phyloP scores from a whole-genome alignment of 2,329 filamentous ascomycete genomes.

The Diaporthe ampelina region DNA sequence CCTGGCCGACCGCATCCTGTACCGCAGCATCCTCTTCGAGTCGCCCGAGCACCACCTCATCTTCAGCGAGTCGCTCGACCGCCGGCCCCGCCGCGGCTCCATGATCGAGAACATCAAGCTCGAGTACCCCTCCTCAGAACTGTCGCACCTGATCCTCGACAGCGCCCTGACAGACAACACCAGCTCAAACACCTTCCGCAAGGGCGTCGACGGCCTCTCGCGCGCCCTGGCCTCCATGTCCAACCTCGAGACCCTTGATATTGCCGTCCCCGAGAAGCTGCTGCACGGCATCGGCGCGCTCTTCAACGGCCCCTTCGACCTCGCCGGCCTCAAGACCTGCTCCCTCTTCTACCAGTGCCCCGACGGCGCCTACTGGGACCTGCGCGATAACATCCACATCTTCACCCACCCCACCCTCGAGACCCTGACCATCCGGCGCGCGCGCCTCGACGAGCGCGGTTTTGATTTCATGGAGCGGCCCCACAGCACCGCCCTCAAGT shows the following conservation, averaged over 20 bases:
- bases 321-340: conserved; percentile 62
- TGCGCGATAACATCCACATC: conserved; percentile 66
- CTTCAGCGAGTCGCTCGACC: conserved; percentile 62
- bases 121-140: conserved; percentile 59
- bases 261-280: conserved; percentile 59
- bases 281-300: conserved; percentile 62
- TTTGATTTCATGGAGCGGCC: conserved; percentile 64
- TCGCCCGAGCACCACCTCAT: conserved; percentile 62
- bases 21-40: conserved; percentile 61
- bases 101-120: conserved; percentile 61
- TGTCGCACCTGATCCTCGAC: conserved; percentile 58
- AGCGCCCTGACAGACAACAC: conserved; percentile 49
- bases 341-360: conserved; percentile 62
- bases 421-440: conserved; percentile 58
- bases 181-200: conserved; percentile 48
- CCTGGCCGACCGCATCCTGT: conserved; percentile 61
- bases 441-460: conserved; percentile 60
- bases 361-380: conserved; percentile 62
- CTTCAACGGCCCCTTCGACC: conserved; percentile 65
- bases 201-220: conserved; percentile 58
- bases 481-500: conserved; percentile 59
- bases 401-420: conserved; percentile 65
- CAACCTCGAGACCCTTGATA: conserved; percentile 61
- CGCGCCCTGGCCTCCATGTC: conserved; percentile 64
- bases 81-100: conserved; percentile 61